These are phyloP conservation scores for Cochlearia excelsa DNA, from an alignment of 345 rosid species.

Conservation along the genomic window DNA sequence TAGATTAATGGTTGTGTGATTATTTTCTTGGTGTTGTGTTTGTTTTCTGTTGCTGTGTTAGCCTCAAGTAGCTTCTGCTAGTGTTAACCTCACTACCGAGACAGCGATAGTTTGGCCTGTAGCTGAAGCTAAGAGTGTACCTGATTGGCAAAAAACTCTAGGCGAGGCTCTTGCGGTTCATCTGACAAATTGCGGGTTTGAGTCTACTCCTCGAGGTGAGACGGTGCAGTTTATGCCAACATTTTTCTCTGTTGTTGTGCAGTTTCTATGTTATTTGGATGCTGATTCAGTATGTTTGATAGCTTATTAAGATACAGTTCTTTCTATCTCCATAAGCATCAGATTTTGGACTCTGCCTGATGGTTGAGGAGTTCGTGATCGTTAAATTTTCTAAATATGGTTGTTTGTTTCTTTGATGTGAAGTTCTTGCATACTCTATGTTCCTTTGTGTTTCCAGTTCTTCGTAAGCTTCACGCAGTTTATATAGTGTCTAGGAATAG, in stretches of 20 bases:
- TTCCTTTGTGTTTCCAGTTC: slow-evolving; percentile 10
- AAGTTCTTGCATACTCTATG: neutral
- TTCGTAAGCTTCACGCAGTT: slow-evolving; percentile 8
- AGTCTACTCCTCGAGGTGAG: slow-evolving; percentile 78
- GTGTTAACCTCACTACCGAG: slow-evolving; percentile 88
- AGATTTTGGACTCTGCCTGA: neutral
- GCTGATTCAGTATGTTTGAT: slow-evolving; percentile 8
- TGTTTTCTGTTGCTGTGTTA: slow-evolving; percentile 32
- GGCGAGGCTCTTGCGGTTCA: slow-evolving; percentile 93
- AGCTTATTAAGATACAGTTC: neutral
- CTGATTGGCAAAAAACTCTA: slow-evolving; percentile 74
- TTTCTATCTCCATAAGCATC: neutral
- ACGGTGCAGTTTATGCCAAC: neutral
- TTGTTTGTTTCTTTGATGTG: slow-evolving; percentile 19
- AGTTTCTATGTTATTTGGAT: neutral
- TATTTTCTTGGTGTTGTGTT: neutral
- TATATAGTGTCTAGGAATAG: slow-evolving; percentile 10
- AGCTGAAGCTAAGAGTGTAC: slow-evolving; percentile 64
- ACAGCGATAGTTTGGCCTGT: slow-evolving; percentile 90
- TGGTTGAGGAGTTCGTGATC: slow-evolving; percentile 9
- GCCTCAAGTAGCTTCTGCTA: slow-evolving; percentile 90
- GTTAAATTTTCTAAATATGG: neutral
- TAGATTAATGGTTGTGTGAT: no score
- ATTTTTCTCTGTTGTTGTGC: neutral
- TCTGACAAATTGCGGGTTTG: slow-evolving; percentile 79